Evolutionary conservation across 495 filamentous ascomycete genomes (phyloP).

Genomic region (Talaromyces thailandensis): DNA sequence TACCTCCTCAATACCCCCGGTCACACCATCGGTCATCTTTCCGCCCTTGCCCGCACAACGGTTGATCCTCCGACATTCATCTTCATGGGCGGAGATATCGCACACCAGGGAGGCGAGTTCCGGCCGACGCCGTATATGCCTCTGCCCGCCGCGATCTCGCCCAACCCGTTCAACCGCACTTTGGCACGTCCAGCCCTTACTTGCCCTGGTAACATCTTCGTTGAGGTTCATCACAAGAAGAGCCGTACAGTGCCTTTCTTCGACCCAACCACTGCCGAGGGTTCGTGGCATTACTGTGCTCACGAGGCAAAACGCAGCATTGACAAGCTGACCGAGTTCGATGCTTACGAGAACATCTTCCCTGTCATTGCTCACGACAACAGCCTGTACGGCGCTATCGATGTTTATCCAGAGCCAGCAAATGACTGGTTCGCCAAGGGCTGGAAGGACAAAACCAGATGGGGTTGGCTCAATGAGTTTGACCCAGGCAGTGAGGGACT

Average conservation of each 20-base stretch:
- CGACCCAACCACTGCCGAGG: slow-evolving; percentile 10
- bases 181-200: too few relatives aligned
- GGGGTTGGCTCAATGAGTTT: not conserved
- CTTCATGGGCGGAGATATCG: slow-evolving; percentile 42
- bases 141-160: not conserved
- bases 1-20: slow-evolving; percentile 29
- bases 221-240: too few relatives aligned
- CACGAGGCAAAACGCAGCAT: slow-evolving; percentile 23
- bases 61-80: slow-evolving; percentile 36
- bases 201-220: too few relatives aligned
- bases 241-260: slow-evolving; percentile 5
- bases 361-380: slow-evolving; percentile 30
- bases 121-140: not conserved
- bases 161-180: not conserved
- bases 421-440: not conserved
- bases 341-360: slow-evolving; percentile 42
- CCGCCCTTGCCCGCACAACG: slow-evolving; percentile 45
- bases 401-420: not conserved
- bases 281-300: not conserved
- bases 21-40: slow-evolving; percentile 42
- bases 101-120: slow-evolving; percentile 18
- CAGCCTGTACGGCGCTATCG: not conserved
- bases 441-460: not conserved
- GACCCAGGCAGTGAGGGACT: not conserved
- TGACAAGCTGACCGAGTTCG: slow-evolving; percentile 33